Evolutionary conservation across 371 early-diverging fungal species (phyloP), one percentile per base, ranked within the genome.

Genomic region (Polyrhizophydium stewartii): DNA sequence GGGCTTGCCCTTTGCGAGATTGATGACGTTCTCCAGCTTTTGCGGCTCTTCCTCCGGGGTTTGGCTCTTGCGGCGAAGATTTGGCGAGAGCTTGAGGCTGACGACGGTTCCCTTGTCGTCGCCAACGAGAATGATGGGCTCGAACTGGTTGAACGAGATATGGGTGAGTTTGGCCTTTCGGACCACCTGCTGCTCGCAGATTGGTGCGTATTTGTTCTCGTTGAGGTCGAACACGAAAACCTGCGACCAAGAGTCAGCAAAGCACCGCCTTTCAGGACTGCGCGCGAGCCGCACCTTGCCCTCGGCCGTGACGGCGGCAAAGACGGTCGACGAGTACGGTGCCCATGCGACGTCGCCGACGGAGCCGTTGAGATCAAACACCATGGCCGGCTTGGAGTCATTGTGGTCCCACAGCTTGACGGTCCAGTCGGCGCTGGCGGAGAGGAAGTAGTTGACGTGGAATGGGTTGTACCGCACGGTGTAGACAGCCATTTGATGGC

Each of bases 281-380:
- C 35, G 35, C 13, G 35, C 13, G 47, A 41, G 0, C 33, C 51
- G 6, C 57, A 80, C 83, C 69, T 79, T 79, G 58, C 84, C 83
- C 22, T 84, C 84, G 6, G 74, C 67, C 10, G 84, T 84, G 24
- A 64, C 77, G 0, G 78, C 80, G 1, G 83, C 83, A 62, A 84
- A 83, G 1, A 83, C 77, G 2, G 83, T 81, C 13, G 78, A 72
- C 3, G 81, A 79, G 65, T 76, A 81, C 13, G 84, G 84, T 10
- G 81, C 78, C 83, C 83, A 83, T 2, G 79, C 81, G 25, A 84
- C 70, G 46, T 82, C 82, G 30, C 81, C 79, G n/a, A 83, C 81
- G 25, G 75, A 62, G 24, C 73, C 66, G 58, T 69, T 70, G 49
- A 84, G 62, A 51, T 84, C 84, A 64, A 83, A 84, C 22, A 74